Evolutionary conservation across 805 yeast genomes (phyloP).

Genomic region (Cyberlindnera bimundalis): DNA sequence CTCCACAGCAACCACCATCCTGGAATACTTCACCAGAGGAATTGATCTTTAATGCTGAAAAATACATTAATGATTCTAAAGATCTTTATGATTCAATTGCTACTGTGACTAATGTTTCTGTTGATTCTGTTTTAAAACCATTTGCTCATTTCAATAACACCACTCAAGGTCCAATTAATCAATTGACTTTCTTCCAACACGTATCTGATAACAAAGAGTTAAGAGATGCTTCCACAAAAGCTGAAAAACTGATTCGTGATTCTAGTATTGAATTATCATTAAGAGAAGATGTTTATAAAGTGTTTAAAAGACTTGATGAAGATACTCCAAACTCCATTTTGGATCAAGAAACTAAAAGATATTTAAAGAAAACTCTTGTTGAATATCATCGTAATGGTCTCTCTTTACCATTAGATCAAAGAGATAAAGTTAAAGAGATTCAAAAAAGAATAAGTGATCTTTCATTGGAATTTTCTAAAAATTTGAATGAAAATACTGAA

Average conservation of each 20-base stretch:
- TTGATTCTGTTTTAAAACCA: constrained; percentile 55
- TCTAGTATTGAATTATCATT: constrained; percentile 59
- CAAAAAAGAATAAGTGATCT: constrained; percentile 58
- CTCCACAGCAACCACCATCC: constrained; percentile 33
- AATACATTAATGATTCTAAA: constrained; percentile 41
- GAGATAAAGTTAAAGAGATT: constrained; percentile 54
- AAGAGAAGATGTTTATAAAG: constrained; percentile 63
- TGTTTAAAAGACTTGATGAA: constrained; percentile 49
- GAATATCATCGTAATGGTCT: constrained; percentile 69
- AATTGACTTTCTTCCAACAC: constrained; percentile 65
- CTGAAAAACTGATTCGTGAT: constrained; percentile 55
- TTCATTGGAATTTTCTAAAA: constrained; percentile 55
- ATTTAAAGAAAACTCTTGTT: constrained; percentile 51
- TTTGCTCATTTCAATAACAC: constrained; percentile 49
- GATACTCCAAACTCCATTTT: constrained; percentile 34
- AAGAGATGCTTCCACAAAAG: constrained; percentile 66
- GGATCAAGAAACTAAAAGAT: constrained; percentile 54
- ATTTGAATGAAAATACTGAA: constrained; percentile 69
- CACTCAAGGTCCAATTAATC: constrained; percentile 42
- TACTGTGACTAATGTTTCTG: constrained; percentile 42
- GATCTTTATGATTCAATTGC: constrained; percentile 54
- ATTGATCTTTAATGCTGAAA: constrained; percentile 40
- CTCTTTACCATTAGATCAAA: constrained; percentile 49
- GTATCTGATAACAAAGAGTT: constrained; percentile 63
- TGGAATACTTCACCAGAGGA: constrained; percentile 62